Evolutionary conservation across 805 yeast genomes (phyloP), one percentile per base, ranked within the genome.

Genomic region (Candida glaebosa): DNA sequence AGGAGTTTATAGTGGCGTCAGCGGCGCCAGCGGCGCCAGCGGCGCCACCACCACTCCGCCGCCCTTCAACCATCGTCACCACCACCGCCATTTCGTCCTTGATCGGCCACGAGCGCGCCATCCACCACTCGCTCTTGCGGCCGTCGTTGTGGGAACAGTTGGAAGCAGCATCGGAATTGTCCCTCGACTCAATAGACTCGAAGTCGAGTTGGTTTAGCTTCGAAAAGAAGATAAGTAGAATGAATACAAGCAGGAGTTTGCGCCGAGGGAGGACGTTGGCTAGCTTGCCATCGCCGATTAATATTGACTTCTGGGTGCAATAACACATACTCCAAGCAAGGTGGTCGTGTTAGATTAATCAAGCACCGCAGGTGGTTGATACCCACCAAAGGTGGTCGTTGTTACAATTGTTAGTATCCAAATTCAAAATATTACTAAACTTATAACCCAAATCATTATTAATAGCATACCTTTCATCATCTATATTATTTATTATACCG

Each of bases 161-260:
- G 10, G 19, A 32, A 12, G 24, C 38, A 10, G 38, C 18, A 19
- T 7, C 16, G 15, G 26, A 17, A 14, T 31, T 20, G 17, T 7
- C 15, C 5, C 6, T 20, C 5, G 9, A 5, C 5, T 28, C 31
- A 28, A 28, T 28, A 9, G 34, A 17, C 17, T 31, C 34, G 6
- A 15, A 15, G 3, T 19, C 39, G 24, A 45, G 44, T 28, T 42
- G 37, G 37, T 46, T 40, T 22, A 43, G 45, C 25, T 37, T 43
- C 30, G 28, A 24, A 14, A 42, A 42, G 37, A 16, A 34, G 20
- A 34, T 34, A 34, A 34, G 37, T 34, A 34, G 37, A 34, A 8
- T 34, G 16, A 34, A 17, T 18, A 34, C 37, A 5, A 34, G 37
- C 10, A 17, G 12, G 4, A 17, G 18, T 8, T 8, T 26, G 10